Evolutionary conservation across 805 yeast genomes (phyloP), one percentile per base, ranked within the genome.

Genomic region (Lachancea waltii): DNA sequence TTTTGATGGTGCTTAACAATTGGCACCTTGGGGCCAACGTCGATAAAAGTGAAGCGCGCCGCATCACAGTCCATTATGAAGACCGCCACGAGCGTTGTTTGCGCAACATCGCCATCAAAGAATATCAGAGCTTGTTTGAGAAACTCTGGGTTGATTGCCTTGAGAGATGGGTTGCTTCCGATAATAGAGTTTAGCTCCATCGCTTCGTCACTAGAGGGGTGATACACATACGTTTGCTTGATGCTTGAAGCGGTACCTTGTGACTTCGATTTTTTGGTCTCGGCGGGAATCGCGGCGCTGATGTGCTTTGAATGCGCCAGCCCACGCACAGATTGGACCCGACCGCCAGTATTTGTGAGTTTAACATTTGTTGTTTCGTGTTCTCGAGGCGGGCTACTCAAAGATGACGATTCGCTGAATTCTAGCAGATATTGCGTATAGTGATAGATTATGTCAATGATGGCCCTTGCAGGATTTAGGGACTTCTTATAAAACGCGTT

Each of bases 81-180:
- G 1, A 57, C 41, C 7, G 71, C 68, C 9, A 65, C 41, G 2
- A 55, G 48, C 7, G 72, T 38, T 0, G 72, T 72, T 34, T 54
- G 62, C 14, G 46, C 45, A 1, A 67, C 43, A 40, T 73, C 65
- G 3, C 77, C 78, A n/a, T 62, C 43, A 48, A 65, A 73, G 47
- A 68, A 72, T 11, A 42, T 52, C 4, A 75, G 34, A 9, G 69
- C 66, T 10, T 58, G 49, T 15, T 54, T 44, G 25, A 69, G 60
- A 41, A 77, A 76, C 1, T 45, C 45, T 37, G 62, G 62, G 43
- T 63, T 63, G 9, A 76, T 48, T 1, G 48, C 44, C 10, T 53
- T 55, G 9, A 76, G 53, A 5, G 44, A 44, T 0, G 53, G 45
- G 47, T 71, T 70, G 7, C 61, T 48, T 8, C 54, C 46, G 17